Conservation (phyloP, 371 early-diverging fungal genomes). For the Mortierella sp. region DNA sequence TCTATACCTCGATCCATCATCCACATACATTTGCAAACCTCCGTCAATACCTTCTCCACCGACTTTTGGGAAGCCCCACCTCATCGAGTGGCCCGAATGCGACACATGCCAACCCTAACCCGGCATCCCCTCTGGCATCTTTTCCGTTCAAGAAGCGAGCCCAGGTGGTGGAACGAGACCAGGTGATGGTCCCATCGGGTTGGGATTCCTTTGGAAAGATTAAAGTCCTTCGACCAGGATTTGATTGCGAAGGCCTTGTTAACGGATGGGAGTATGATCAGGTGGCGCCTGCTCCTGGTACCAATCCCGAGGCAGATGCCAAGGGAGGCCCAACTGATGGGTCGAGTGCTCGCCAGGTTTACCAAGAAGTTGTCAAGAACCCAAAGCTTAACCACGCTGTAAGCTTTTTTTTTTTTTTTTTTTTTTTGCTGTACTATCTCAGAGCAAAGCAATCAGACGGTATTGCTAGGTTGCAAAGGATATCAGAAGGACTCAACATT, state of each 20-base stretch:
- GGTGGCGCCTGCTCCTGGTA: slow-evolving; percentile 38
- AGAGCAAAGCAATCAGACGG: no score
- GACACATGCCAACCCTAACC: slow-evolving; percentile 51
- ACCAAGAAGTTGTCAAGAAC: slow-evolving; percentile 55
- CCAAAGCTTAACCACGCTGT: slow-evolving; percentile 43
- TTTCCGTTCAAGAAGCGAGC: slow-evolving; percentile 75
- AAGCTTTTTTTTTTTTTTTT: slow-evolving; percentile 26
- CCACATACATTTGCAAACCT: slow-evolving; percentile 82
- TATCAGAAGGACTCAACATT: neutral
- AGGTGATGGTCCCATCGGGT: slow-evolving; percentile 88
- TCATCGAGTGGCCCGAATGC: slow-evolving; percentile 7
- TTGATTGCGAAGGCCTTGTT: slow-evolving; percentile 70
- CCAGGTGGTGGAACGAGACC: slow-evolving; percentile 89
- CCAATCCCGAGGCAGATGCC: slow-evolving; percentile 27
- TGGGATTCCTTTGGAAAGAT: slow-evolving; percentile 95
- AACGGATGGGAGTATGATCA: slow-evolving; percentile 66
- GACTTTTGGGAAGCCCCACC: slow-evolving; percentile 58
- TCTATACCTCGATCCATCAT: slow-evolving; percentile 87
- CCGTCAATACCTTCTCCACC: slow-evolving; percentile 86
- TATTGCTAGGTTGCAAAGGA: neutral
- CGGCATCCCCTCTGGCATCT: slow-evolving; percentile 51
- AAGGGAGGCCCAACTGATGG: slow-evolving; percentile 19
- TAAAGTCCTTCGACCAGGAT: slow-evolving; percentile 75
- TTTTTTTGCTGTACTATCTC: neutral
- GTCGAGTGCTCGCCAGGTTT: slow-evolving; percentile 49